Conservation (phyloP, 2,329 filamentous ascomycete genomes). For the Byssochlamys sp. region DNA sequence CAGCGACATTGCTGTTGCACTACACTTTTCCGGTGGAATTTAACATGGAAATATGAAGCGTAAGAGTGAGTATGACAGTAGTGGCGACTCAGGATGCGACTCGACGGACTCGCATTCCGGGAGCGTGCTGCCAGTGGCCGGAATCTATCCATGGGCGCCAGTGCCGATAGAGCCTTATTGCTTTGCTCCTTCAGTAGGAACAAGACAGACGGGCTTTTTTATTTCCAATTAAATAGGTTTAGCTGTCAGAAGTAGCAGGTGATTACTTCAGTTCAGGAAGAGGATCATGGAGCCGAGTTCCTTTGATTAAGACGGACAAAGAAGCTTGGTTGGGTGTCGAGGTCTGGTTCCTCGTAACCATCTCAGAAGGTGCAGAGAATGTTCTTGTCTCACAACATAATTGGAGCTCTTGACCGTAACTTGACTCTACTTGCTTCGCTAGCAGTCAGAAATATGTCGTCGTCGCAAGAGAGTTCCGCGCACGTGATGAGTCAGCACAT, state of each 20-base stretch:
- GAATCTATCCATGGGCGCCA: not conserved
- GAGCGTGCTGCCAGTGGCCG: not conserved
- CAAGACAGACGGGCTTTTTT: not conserved
- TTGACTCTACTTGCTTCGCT: too few species aligned
- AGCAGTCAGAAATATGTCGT: too few species aligned
- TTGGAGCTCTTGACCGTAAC: too few species aligned
- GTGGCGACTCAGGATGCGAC: conserved; percentile 4
- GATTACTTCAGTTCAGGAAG: not conserved
- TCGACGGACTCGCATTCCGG: not conserved
- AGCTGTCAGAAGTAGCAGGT: not conserved
- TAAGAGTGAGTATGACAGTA: conserved; percentile 30
- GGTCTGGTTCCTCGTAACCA: not conserved
- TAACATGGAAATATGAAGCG: not conserved
- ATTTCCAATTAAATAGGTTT: not conserved
- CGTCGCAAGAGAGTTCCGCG: too few species aligned
- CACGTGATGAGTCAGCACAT: too few species aligned
- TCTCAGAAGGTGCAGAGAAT: not conserved
- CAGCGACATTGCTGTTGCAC: not conserved
- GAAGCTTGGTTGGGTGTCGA: not conserved
- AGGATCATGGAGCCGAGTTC: not conserved
- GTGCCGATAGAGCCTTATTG: not conserved
- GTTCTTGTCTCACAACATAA: too few species aligned
- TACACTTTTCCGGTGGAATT: not conserved
- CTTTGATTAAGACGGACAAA: not conserved
- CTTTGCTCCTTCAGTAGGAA: not conserved